These are phyloP conservation scores for Buddleja alternifolia DNA, from an alignment of 257 asterid genomes.

Conservation along the genomic window DNA sequence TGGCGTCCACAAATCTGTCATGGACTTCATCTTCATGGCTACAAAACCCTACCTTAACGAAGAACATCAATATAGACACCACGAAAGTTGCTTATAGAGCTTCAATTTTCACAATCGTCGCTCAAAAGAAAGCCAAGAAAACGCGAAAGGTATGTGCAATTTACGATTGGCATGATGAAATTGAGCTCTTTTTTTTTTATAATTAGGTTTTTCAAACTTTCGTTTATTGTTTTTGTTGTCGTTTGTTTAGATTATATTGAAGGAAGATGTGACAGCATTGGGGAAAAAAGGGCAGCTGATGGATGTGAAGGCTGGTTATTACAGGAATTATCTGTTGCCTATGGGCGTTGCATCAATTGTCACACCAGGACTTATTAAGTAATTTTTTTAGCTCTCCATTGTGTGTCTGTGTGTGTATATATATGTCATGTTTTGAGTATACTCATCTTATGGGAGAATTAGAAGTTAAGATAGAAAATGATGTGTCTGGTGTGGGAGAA, in stretches of 20 bases:
- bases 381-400: constrained; percentile 17
- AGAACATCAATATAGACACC: constrained; percentile 35
- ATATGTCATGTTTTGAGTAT: too few species aligned
- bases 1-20: constrained; percentile 69
- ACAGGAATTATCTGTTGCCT: constrained; percentile 76
- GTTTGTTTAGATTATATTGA: constrained; percentile 69
- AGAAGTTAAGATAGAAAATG: constrained; percentile 50
- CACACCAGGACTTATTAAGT: constrained; percentile 76
- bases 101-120: constrained; percentile 52
- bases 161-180: neutral
- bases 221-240: too few species aligned
- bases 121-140: constrained; percentile 83
- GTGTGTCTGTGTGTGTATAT: neutral
- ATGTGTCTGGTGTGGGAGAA: constrained; percentile 45
- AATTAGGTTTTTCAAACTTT: neutral
- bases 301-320: constrained; percentile 90
- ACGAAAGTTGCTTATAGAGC: constrained; percentile 36
- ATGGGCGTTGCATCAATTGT: constrained; percentile 82
- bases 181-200: constrained; percentile 17
- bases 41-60: constrained; percentile 48
- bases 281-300: constrained; percentile 88
- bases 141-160: constrained; percentile 57
- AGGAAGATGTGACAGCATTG: constrained; percentile 78
- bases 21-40: constrained; percentile 77
- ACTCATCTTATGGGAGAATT: neutral